These are phyloP conservation scores for Trichopus zeylanicus DNA, from an alignment of 116 monocot species.

Conservation along the genomic window DNA sequence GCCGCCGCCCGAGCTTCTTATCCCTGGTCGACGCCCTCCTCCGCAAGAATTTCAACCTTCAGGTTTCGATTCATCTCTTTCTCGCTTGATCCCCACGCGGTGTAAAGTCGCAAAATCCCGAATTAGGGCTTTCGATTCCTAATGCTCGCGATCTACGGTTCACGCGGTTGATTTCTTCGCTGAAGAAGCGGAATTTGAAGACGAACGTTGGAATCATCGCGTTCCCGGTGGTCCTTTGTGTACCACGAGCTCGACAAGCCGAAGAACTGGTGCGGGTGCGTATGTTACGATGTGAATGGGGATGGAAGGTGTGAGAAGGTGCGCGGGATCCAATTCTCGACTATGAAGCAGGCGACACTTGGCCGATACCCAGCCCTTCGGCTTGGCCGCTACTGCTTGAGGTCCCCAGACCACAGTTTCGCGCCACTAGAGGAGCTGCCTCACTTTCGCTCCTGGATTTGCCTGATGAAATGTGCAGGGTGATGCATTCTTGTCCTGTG, in stretches of 20 bases:
- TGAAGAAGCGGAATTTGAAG: conserved; percentile 8
- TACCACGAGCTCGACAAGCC: conserved; percentile 21
- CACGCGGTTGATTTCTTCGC: no score
- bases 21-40: conserved; percentile 56
- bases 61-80: conserved; percentile 26
- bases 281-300: conserved; percentile 15
- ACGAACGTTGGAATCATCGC: conserved; percentile 1
- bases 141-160: no score
- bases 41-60: conserved; percentile 51
- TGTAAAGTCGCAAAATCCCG: no score
- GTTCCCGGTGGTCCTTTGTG: conserved; percentile 32
- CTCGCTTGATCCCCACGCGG: not conserved
- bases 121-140: no score
- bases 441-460: conserved; percentile 6
- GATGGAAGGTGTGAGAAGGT: conserved; percentile 30
- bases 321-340: conserved; percentile 57
- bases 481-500: conserved; percentile 28
- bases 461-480: conserved; percentile 41
- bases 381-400: conserved; percentile 56
- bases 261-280: conserved; percentile 38
- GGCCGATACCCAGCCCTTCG: conserved; percentile 39
- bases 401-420: conserved; percentile 35
- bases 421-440: conserved; percentile 14
- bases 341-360: conserved; percentile 38
- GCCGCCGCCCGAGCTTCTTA: conserved; percentile 28